A percentile compares a stretch with the other conserved stretches of the same genome.
Conservation (phyloP, 177 flowering plant genomes). For the Vitis hybrid region DNA sequence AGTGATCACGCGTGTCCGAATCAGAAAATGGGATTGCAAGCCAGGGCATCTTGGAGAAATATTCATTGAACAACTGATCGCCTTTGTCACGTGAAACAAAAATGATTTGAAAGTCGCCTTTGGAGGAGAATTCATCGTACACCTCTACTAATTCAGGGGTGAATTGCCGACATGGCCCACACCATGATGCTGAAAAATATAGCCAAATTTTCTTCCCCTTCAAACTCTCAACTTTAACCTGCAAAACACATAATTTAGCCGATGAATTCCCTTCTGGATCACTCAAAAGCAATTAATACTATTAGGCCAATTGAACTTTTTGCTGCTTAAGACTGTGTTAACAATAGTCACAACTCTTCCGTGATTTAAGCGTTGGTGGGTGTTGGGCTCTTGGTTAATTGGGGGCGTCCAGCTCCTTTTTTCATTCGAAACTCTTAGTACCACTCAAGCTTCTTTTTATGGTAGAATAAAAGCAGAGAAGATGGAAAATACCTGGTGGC, state of each 20-base stretch:
- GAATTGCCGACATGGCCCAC: slow-evolving; percentile 46
- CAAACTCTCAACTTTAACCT: slow-evolving; percentile 45
- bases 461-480: background rate
- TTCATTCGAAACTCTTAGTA: no score
- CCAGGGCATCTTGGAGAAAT: slow-evolving; percentile 70
- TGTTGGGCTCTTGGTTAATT: no score
- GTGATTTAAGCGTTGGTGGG: no score
- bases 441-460: no score
- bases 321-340: no score
- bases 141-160: slow-evolving; percentile 42
- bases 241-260: slow-evolving; percentile 8
- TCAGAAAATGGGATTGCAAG: slow-evolving; percentile 70
- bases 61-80: slow-evolving; percentile 37
- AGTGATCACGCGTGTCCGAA: slow-evolving; percentile 27
- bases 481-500: slow-evolving; percentile 24
- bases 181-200: slow-evolving; percentile 63
- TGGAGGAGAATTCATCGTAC: slow-evolving; percentile 34
- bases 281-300: no score
- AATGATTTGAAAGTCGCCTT: slow-evolving; percentile 41
- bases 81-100: slow-evolving; percentile 43
- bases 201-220: slow-evolving; percentile 47
- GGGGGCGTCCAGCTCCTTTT: no score
- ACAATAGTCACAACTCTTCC: no score
- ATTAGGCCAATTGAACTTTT: no score
- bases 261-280: no score